phyloP scores from a whole-genome alignment of 495 filamentous ascomycete genomes.

The Neurospora sp. region DNA sequence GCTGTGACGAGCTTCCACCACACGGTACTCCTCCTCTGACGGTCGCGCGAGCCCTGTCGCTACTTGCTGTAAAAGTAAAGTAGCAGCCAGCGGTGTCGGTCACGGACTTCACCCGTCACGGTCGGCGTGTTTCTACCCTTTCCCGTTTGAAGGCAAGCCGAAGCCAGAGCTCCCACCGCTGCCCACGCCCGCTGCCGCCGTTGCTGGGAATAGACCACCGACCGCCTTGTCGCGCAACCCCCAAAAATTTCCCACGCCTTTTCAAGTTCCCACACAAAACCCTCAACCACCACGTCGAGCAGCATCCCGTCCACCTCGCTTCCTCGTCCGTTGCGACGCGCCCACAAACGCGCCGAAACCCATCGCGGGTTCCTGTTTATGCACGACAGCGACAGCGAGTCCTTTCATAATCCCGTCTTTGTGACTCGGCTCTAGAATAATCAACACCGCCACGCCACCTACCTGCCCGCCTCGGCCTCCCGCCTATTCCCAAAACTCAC shows the following conservation, averaged over 20 bases:
- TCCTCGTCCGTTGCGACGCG: constrained; percentile 1
- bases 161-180: not conserved
- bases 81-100: not conserved
- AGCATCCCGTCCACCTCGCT: not conserved
- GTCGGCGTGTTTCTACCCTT: not conserved
- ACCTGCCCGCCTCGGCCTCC: not conserved
- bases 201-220: not conserved
- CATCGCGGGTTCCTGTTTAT: constrained; percentile 4
- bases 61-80: not conserved
- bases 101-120: not conserved
- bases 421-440: not conserved
- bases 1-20: not conserved
- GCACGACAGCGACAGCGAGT: constrained; percentile 1
- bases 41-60: not conserved
- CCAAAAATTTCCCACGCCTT: constrained; percentile 4
- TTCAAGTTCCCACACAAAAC: constrained; percentile 5
- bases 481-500: not conserved
- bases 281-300: not conserved
- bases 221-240: constrained; percentile 2
- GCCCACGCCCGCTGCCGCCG: not conserved
- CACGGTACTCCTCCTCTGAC: not conserved
- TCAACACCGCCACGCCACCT: not conserved
- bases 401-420: not conserved
- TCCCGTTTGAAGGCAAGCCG: not conserved
- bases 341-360: not conserved